A percentile compares a stretch with the other conserved stretches of the same genome.
phyloP scores from a whole-genome alignment of 1,139 yeast genomes.

The Nakaseomyces bracarensis region DNA sequence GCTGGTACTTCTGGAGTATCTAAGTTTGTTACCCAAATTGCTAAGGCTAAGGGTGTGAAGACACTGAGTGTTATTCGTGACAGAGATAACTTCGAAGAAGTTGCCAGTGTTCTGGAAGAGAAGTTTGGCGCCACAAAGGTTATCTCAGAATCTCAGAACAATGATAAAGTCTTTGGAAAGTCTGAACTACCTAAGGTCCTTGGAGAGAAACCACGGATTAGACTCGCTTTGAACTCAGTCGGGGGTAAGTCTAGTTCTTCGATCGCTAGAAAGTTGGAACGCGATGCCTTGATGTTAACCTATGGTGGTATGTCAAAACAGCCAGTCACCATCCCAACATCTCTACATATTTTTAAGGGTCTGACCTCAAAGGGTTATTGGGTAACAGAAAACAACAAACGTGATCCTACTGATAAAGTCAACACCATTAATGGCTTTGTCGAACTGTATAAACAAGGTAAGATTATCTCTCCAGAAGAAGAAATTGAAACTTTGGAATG shows the following conservation, averaged over 20 bases:
- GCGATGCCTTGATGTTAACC: constrained; percentile 70
- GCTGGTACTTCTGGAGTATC: constrained; percentile 97
- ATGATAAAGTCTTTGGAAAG: constrained; percentile 53
- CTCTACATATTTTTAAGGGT: constrained; percentile 82
- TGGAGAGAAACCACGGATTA: constrained; percentile 42
- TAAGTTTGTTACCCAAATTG: constrained; percentile 86
- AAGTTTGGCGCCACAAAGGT: constrained; percentile 87
- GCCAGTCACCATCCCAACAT: constrained; percentile 84
- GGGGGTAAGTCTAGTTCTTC: constrained; percentile 83
- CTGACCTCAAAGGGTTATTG: constrained; percentile 84
- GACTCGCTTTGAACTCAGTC: constrained; percentile 81
- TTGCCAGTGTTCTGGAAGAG: constrained; percentile 38
- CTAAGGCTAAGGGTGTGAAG: constrained; percentile 65
- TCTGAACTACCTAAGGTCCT: constrained; percentile 56
- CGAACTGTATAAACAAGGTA: constrained; percentile 56
- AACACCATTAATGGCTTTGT: constrained; percentile 54
- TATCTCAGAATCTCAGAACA: constrained; percentile 77
- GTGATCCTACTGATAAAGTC: constrained; percentile 54
- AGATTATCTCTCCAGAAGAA: constrained; percentile 36
- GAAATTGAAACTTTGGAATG: constrained; percentile 55
- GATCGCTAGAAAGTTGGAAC: constrained; percentile 70
- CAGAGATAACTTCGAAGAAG: constrained; percentile 60
- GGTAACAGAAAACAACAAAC: constrained; percentile 73
- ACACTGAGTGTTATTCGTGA: constrained; percentile 85
- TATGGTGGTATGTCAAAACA: constrained; percentile 98